phyloP scores from a whole-genome alignment of 164 flowering plant species.

The Umbilicus rupestris region DNA sequence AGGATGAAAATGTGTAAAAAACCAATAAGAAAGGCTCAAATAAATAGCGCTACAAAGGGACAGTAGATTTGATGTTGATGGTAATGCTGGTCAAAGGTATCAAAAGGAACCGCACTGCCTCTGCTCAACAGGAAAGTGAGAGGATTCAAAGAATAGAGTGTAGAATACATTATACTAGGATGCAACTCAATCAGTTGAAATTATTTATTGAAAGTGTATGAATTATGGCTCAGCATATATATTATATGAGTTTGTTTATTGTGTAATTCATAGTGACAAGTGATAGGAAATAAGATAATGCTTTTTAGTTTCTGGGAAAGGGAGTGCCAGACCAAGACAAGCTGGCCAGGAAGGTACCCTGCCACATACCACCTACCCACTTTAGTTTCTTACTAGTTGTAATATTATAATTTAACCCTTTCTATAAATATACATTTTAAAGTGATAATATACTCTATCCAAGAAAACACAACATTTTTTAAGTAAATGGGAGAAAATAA shows the following conservation, averaged over 20 bases:
- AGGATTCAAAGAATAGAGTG: conserved; percentile 5
- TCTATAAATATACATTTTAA: background rate
- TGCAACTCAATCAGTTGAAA: conserved; percentile 4
- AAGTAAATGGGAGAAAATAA: background rate
- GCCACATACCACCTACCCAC: conserved; percentile 3
- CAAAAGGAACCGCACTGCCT: background rate
- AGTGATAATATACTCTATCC: conserved; percentile 1
- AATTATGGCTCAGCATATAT: background rate
- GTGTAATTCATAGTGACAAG: background rate
- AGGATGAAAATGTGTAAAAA: background rate
- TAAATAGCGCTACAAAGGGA: background rate
- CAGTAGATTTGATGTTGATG: conserved; percentile 6
- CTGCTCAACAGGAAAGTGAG: background rate
- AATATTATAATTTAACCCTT: background rate
- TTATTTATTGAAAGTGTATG: background rate
- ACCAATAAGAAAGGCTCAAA: background rate
- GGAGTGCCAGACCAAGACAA: conserved; percentile 3
- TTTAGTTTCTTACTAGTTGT: background rate
- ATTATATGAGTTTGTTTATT: background rate
- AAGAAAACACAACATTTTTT: background rate
- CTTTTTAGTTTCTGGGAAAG: background rate
- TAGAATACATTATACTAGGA: conserved; percentile 4
- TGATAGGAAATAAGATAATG: conserved; percentile 6
- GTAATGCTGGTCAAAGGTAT: conserved; percentile 3
- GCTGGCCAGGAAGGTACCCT: conserved; percentile 3